A percentile compares a stretch with the other conserved stretches of the same genome.
phyloP scores from a whole-genome alignment of 106 monocot species.

The Chionographis japonica region DNA sequence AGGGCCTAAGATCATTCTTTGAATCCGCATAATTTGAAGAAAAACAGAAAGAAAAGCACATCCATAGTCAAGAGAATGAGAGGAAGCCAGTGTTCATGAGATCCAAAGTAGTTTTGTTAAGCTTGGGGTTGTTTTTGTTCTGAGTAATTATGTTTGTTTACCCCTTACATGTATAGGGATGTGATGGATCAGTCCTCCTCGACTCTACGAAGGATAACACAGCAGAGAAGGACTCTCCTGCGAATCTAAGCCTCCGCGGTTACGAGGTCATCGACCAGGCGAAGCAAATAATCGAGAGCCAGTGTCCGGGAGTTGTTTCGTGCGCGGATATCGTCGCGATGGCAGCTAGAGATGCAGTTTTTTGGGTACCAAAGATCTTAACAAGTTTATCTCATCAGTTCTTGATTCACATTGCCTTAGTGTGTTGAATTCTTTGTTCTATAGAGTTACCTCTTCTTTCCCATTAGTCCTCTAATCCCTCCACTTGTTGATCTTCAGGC shows the following conservation, averaged over 20 bases:
- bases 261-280: conserved; percentile 73
- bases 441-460: no score
- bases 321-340: conserved; percentile 78
- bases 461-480: no score
- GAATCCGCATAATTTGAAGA: neutral
- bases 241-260: conserved; percentile 67
- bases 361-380: conserved; percentile 34
- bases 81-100: no score
- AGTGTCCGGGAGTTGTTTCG: conserved; percentile 68
- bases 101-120: no score
- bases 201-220: conserved; percentile 64
- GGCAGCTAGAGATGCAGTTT: conserved; percentile 72
- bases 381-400: neutral
- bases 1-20: neutral
- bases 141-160: neutral
- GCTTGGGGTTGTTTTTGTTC: neutral
- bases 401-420: no score
- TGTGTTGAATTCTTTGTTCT: no score
- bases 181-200: conserved; percentile 74
- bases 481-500: conserved; percentile 28
- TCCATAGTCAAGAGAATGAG: no score
- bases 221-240: conserved; percentile 77
- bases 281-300: conserved; percentile 44
- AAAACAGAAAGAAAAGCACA: no score
- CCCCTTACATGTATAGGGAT: conserved; percentile 35